Conservation (phyloP, 192 early-diverging fungal genomes). For the Phlyctochytrium arcticum region DNA sequence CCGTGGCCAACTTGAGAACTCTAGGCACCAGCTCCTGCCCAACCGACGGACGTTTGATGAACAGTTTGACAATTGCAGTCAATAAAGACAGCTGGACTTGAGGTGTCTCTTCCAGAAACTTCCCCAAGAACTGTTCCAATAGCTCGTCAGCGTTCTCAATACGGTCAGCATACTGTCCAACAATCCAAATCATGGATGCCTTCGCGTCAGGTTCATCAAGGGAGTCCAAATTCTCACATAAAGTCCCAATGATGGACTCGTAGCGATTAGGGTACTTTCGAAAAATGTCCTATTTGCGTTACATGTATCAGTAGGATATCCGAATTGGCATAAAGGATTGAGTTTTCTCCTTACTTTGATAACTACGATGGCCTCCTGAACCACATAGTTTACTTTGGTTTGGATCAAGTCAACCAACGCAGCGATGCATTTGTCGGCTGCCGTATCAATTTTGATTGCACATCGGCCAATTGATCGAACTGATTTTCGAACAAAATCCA, state of each 20-base stretch:
- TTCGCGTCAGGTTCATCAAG: slow-evolving; percentile 98
- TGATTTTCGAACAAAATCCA: slow-evolving; percentile 97
- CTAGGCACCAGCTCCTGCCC: slow-evolving; percentile 92
- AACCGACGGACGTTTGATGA: slow-evolving; percentile 85
- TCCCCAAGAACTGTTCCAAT: slow-evolving; percentile 81
- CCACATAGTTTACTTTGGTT: slow-evolving; percentile 97
- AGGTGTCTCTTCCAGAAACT: slow-evolving; percentile 76
- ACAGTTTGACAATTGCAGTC: slow-evolving; percentile 94
- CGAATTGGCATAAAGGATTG: neutral
- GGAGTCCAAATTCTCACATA: slow-evolving; percentile 94
- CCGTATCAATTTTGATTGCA: slow-evolving; percentile 89
- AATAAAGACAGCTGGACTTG: slow-evolving; percentile 90
- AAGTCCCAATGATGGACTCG: slow-evolving; percentile 84
- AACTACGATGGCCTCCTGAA: slow-evolving; percentile 97
- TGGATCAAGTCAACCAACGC: slow-evolving; percentile 86
- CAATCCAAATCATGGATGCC: slow-evolving; percentile 98
- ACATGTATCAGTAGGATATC: neutral
- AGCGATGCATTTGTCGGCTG: slow-evolving; percentile 83
- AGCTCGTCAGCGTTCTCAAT: slow-evolving; percentile 95
- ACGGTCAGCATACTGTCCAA: slow-evolving; percentile 96
- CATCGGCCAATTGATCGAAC: slow-evolving; percentile 95
- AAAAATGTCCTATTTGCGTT: slow-evolving; percentile 85
- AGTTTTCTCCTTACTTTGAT: slow-evolving; percentile 62
- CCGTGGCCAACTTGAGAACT: slow-evolving; percentile 91
- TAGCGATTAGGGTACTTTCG: slow-evolving; percentile 97